Evolutionary conservation across 345 rosid genomes (phyloP), one percentile per base, ranked within the genome.

Genomic region (Carallia brachiata): DNA sequence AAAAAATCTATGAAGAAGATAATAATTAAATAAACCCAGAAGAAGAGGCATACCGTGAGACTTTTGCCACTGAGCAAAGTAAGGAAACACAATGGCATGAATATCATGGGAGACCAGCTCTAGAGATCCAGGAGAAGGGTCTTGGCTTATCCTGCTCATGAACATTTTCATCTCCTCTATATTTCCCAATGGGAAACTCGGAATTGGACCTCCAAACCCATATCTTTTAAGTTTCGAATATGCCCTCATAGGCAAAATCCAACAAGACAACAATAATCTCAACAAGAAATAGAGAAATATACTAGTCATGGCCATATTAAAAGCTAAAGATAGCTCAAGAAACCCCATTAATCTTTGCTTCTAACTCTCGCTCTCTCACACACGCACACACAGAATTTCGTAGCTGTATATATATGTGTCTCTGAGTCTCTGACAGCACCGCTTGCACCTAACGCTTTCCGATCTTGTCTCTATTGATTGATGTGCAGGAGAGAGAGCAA

Each of bases 181-280:
- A 71, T 95, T 95, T 52, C 98, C 99, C 1, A 92, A 62, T 47
- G 99, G 99, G 50, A 95, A 95, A 28, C 68, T 67, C 3, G 99
- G 99, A 17, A 81, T 31, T 61, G 99, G 99, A 61, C 97, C 99
- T 16, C 40, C 18, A 54, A 95, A 89, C 48, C 99, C 98, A 61
- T 81, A 86, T 37, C 58, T 83, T 74, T 62, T 79, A 62, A 92
- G 83, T 86, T 84, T 89, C 56, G 61, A 76, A 60, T 77, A 82
- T 28, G 89, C 84, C 62, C 66, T 74, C 34, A 61, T 37, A 0
- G 99, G 98, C 4, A 48, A 78, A 75, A 92, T 70, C 96, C 97
- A 88, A 74, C 85, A 92, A 54, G 80, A 72, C 31, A 85, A 66
- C n/a, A 85, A 13, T 34, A 87, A 70, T 70, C 64, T 87, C 69